Base-by-base conservation (phyloP, 148 eudicot species). In the Fallopia convolvulus region DNA sequence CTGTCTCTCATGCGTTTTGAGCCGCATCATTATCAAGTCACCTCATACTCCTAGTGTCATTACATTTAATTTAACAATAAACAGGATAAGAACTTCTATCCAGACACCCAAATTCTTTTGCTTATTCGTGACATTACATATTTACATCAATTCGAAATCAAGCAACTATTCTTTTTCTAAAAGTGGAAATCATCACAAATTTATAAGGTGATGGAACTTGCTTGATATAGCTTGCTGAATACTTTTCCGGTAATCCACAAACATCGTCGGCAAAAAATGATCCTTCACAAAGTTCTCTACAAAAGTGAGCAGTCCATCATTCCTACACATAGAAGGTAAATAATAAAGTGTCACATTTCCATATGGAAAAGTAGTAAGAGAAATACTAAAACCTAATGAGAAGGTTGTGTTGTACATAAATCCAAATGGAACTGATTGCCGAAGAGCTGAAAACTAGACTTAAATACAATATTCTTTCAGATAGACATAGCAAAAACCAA, bases 171-270 rank as follows among this genome's bases (percentile, higher is more conserved):
- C 9, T 26, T 26, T 30, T 55, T 44, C 47, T 44, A 44, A 12
- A 26, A 10, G 65, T 58, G 13, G 65, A 10, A 75, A 50, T 14
- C 11, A 33, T 75, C 55, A 53, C n/a, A 68, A 68, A 11, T 36
- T 68, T 68, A 68, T 68, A 68, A 68, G 72, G 72, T 36, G 32
- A 30, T 55, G 3, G 79, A 80, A 89, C 97, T 82, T 85, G 82
- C 98, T 94, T 88, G 98, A 92, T 90, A 94, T 94, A 74, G 99
- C 97, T 85, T 95, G 99, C 79, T 95, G 99, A 49, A 95, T 92
- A 78, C 97, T 83, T 93, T 95, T 95, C 77, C 99, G 90, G 86
- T 95, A 95, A 86, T 95, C 99, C 56, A 95, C 97, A 81, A 90
- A 93, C 98, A 95, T 90, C 71, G 99, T 89, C 58, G 99, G 99